Percentiles rank a stretch among this genome's conserved stretches.
Conservation (phyloP, 2,329 filamentous ascomycete genomes). For the Fusarium miscanthi region DNA sequence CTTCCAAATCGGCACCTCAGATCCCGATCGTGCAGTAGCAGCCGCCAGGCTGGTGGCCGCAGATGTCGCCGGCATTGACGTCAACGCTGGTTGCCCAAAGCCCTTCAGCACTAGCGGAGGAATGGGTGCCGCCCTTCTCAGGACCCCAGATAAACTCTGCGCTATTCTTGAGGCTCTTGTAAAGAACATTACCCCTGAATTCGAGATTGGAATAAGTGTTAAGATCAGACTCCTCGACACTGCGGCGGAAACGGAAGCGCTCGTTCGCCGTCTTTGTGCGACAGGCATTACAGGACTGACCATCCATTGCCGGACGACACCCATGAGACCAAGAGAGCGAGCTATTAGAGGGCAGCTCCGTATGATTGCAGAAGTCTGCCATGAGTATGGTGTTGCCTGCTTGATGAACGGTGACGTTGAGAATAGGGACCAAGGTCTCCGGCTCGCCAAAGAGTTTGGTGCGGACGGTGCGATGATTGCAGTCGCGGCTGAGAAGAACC, state of each 20-base stretch:
- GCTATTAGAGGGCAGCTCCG: conserved; percentile 87
- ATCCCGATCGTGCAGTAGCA: conserved; percentile 83
- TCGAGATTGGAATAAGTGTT: conserved; percentile 92
- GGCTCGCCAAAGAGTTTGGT: conserved; percentile 80
- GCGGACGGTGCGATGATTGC: conserved; percentile 98
- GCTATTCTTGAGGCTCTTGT: conserved; percentile 88
- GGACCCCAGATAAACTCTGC: conserved; percentile 84
- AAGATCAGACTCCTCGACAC: conserved; percentile 92
- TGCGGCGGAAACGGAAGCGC: conserved; percentile 76
- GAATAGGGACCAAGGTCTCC: conserved; percentile 75
- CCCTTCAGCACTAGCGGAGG: conserved; percentile 93
- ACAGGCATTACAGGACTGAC: conserved; percentile 95
- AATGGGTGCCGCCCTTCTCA: conserved; percentile 93
- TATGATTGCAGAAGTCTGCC: conserved; percentile 86
- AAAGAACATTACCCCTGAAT: conserved; percentile 77
- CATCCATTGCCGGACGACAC: conserved; percentile 93
- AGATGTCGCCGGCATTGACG: conserved; percentile 93
- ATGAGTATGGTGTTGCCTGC: conserved; percentile 87
- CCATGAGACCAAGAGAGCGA: conserved; percentile 90
- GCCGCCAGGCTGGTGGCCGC: conserved; percentile 85
- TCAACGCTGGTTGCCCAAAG: conserved; percentile 98
- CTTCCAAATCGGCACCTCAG: conserved; percentile 91
- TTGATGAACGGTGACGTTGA: conserved; percentile 95
- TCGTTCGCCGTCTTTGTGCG: conserved; percentile 81
- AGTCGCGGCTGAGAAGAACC: conserved; percentile 89